Base-by-base conservation (phyloP, 2,329 filamentous ascomycete genomes). In the Alternaria panax region DNA sequence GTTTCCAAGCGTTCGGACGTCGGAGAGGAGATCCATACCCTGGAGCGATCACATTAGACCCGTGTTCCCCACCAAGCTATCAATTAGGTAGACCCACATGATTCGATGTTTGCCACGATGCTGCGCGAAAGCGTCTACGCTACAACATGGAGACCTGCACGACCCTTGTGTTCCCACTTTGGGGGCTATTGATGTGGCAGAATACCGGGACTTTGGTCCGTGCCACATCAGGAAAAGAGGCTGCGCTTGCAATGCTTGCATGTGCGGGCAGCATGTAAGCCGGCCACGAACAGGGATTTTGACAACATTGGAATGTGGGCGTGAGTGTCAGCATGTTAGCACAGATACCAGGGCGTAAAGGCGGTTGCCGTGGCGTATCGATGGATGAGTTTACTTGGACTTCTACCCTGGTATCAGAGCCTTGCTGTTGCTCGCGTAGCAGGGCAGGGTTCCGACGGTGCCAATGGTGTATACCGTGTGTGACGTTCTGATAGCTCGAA, bases 1-100 rank as follows among this genome's bases (percentile, higher is more conserved):
- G 9, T 11, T 12, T 11, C 45, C 16, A 28, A n/a, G 24, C 25
- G 41, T 52, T 57, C 57, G 57, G 57, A 57, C 47, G 53, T 57
- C 53, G 53, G 57, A 52, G 53, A 47, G 57, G 57, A 60, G 57
- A 57, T 57, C 57, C 57, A 60, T 45, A 54, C 42, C 51, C 52
- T 56, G 54, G 27, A 24, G 54, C 54, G 46, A 56, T 56, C 54
- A 16, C n/a, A 30, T 12, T 45, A 54, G 52, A n/a, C 32, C 1
- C 27, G 38, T 14, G 4, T 25, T 27, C 25, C 24, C 42, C 20
- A 32, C 50, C 50, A 27, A 48, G 45, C 42, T 41, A 28, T 25
- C 41, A 47, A 43, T 20, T 16, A 25, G 30, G 1, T 28, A 34
- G 28, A 47, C 45, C 45, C 45, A 48, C 45, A 48, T 48, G 28